Evolutionary conservation across 371 early-diverging fungal genomes (phyloP), one percentile per base, ranked within the genome.

Genomic region (Rhizopus microsporus): DNA sequence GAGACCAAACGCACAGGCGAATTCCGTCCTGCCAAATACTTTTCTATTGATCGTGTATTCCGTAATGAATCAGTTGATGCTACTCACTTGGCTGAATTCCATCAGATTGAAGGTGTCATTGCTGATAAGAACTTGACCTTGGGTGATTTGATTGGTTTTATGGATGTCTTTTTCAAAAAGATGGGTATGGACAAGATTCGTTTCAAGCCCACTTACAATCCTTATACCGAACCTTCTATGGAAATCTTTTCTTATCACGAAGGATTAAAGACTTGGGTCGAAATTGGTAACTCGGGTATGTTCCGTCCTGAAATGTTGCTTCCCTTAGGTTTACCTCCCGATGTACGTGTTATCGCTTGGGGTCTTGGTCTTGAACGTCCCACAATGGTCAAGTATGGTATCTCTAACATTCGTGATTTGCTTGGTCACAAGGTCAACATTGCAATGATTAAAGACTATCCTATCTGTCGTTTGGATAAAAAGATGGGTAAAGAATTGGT

Each of bases 181-280:
- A 93, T 99, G 86, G 99, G 88, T 42, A 87, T 97, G 60, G 83
- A 87, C 43, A 93, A 95, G 67, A 88, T 99, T 54, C 92, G 96
- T 63, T 99, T 99, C 91, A 99, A 99, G 88, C 99, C 99, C 40
- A 97, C 99, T 10, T 99, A 95, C 83, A 99, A 99, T 80, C 99
- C 99, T 54, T 99, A 99, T 83, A 99, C 99, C 38, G 99, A 99
- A 78, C 99, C 99, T 44, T 92, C 92, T 61, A 92, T 99, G 97
- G 99, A 99, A 71, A 96, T 99, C 68, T 99, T 99, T 84, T 94
- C 99, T 42, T 99, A 94, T 83, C 99, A 99, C 74, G 91, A 78
- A 67, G 94, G 94, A 33, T 84, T 99, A 64, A 85, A 90, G 60
- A 89, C 90, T 76, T 99, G 99, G 98, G 96, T 99, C 52, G 99